Conservation (phyloP, 257 asterid genomes). For the Petrea volubilis region DNA sequence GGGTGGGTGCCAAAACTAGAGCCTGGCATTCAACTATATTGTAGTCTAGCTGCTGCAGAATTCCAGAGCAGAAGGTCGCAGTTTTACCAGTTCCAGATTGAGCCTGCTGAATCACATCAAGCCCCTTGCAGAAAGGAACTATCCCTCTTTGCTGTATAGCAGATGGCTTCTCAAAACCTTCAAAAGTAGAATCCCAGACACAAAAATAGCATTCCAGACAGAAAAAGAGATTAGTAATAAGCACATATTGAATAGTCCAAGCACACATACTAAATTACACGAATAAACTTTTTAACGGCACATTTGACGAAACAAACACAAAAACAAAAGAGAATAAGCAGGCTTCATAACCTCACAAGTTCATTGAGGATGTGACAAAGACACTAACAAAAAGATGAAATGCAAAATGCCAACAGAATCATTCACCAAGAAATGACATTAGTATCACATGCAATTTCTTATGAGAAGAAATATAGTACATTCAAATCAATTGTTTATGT, state of each 20-base stretch:
- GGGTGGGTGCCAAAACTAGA: slow-evolving; percentile 62
- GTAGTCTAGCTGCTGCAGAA: slow-evolving; percentile 55
- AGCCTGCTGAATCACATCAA: slow-evolving; percentile 59
- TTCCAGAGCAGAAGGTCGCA: slow-evolving; percentile 69
- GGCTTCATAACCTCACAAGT: background rate
- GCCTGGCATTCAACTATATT: slow-evolving; percentile 54
- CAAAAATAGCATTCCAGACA: background rate
- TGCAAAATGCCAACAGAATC: background rate
- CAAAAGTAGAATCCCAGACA: background rate
- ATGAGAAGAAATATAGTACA: background rate
- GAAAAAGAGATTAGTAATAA: background rate
- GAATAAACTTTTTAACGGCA: too few species aligned
- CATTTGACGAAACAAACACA: background rate
- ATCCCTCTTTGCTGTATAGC: slow-evolving; percentile 68
- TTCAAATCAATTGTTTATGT: slow-evolving; percentile 15
- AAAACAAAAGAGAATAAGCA: background rate
- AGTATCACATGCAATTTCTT: background rate
- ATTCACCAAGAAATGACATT: background rate
- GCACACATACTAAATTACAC: background rate
- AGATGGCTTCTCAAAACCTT: slow-evolving; percentile 69
- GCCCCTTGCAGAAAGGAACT: slow-evolving; percentile 63
- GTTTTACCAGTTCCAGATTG: slow-evolving; percentile 70
- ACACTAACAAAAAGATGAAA: background rate
- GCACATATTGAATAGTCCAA: background rate
- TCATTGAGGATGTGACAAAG: background rate